phyloP scores from a whole-genome alignment of 164 flowering plant genomes.

The Pachysandra terminalis region DNA sequence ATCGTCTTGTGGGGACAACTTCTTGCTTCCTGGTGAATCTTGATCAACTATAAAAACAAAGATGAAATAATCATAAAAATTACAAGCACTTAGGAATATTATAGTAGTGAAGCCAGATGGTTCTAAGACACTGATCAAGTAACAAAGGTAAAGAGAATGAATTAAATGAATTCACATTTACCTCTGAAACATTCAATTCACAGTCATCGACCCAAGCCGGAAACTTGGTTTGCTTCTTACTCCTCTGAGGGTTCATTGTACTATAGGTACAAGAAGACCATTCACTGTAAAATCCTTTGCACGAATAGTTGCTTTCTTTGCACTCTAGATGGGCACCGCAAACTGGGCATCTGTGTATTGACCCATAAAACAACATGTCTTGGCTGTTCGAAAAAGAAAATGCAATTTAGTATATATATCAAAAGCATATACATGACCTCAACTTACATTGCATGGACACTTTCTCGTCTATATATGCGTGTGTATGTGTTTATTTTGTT shows the following conservation, averaged over 20 bases:
- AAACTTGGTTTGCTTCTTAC: slow-evolving; percentile 34
- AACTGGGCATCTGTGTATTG: slow-evolving; percentile 51
- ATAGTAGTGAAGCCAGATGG: too few species aligned
- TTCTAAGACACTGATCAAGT: too few species aligned
- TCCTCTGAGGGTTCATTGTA: slow-evolving; percentile 58
- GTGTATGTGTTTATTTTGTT: too few species aligned
- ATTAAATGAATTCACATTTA: slow-evolving; percentile 12
- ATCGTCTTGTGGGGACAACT: slow-evolving; percentile 34
- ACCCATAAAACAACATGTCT: slow-evolving; percentile 68
- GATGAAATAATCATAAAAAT: neutral
- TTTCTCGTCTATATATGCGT: too few species aligned
- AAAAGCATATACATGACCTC: too few species aligned
- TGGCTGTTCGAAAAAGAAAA: too few species aligned
- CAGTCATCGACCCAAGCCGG: slow-evolving; percentile 40
- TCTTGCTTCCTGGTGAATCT: slow-evolving; percentile 41
- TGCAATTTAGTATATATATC: too few species aligned
- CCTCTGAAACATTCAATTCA: slow-evolving; percentile 36
- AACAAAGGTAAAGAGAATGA: neutral
- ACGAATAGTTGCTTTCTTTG: slow-evolving; percentile 36
- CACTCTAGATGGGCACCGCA: slow-evolving; percentile 49
- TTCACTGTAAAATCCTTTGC: slow-evolving; percentile 55
- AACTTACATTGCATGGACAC: too few species aligned
- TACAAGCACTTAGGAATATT: too few species aligned
- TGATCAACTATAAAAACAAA: slow-evolving; percentile 39
- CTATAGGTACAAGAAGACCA: slow-evolving; percentile 68